Evolutionary conservation across 2,329 filamentous ascomycete species (phyloP).

Genomic region (Aspergillus novoparasiticus): DNA sequence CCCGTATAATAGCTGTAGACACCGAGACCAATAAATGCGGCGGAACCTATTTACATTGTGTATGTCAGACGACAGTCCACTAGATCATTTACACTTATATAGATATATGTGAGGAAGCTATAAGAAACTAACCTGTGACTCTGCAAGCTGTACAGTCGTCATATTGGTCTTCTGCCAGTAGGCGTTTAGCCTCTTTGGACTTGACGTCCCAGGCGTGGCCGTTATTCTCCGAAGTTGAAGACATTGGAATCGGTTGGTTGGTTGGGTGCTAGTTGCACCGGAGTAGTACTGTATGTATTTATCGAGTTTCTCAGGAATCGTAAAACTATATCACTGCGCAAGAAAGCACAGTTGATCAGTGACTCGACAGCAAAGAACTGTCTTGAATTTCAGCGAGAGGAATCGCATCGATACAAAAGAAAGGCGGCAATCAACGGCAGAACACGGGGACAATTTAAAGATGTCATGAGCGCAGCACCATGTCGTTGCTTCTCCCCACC

Average conservation of each 20-base stretch:
- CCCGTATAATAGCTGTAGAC: conserved; percentile 78
- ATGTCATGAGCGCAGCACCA: conserved; percentile 1
- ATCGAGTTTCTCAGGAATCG: not conserved
- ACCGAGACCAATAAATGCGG: conserved; percentile 73
- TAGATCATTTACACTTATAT: not conserved
- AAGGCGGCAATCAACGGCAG: conserved; percentile 29
- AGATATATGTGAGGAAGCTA: not conserved
- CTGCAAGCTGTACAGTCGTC: conserved; percentile 72
- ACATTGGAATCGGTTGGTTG: conserved; percentile 38
- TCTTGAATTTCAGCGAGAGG: not conserved
- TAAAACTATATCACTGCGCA: not conserved
- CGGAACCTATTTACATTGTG: conserved; percentile 59
- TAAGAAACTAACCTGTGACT: conserved; percentile 62
- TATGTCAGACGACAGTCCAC: conserved; percentile 14
- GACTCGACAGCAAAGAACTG: not conserved
- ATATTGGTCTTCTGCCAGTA: conserved; percentile 45
- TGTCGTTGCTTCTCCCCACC: conserved; percentile 17
- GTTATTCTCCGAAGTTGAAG: conserved; percentile 46
- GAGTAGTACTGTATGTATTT: not conserved
- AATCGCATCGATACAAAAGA: not conserved
- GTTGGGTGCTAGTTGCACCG: not conserved
- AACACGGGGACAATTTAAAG: conserved; percentile 20
- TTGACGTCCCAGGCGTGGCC: conserved; percentile 50
- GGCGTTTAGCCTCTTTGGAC: conserved; percentile 63
- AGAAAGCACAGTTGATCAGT: not conserved